These are phyloP conservation scores for Filosporella fistucella DNA, from an alignment of 495 filamentous ascomycete genomes.

Conservation along the genomic window DNA sequence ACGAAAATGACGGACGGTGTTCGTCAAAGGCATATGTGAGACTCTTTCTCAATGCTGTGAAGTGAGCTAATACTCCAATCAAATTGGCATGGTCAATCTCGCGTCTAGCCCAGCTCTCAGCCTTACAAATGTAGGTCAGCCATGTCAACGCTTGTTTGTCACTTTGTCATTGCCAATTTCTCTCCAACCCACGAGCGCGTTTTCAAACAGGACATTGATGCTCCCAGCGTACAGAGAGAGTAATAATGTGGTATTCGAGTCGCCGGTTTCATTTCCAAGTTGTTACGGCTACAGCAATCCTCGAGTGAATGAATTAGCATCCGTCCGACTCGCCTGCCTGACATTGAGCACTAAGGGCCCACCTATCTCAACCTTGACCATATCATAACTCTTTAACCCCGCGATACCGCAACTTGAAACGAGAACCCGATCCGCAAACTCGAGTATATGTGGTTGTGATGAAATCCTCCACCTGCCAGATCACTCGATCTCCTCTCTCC, in stretches of 20 bases:
- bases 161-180: constrained; percentile 25
- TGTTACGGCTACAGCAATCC: not conserved
- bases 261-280: not conserved
- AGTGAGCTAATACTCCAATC: too few relatives aligned
- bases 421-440: constrained; percentile 14
- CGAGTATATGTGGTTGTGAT: constrained; percentile 22
- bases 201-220: too few relatives aligned
- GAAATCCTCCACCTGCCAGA: constrained; percentile 15
- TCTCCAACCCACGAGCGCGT: constrained; percentile 10
- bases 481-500: constrained; percentile 17
- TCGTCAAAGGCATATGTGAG: too few relatives aligned
- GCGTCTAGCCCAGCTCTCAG: constrained; percentile 9
- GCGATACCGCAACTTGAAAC: constrained; percentile 24
- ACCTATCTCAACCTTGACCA: constrained; percentile 26
- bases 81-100: too few relatives aligned
- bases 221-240: not conserved
- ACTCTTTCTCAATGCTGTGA: too few relatives aligned
- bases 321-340: too few relatives aligned
- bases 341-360: too few relatives aligned
- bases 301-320: too few relatives aligned
- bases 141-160: constrained; percentile 24
- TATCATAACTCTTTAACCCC: constrained; percentile 20
- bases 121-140: constrained; percentile 21
- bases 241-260: constrained; percentile 17
- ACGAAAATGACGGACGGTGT: too few relatives aligned